These are phyloP conservation scores for Penicillium sp. DNA, from an alignment of 2,329 filamentous ascomycete species.

Conservation along the genomic window DNA sequence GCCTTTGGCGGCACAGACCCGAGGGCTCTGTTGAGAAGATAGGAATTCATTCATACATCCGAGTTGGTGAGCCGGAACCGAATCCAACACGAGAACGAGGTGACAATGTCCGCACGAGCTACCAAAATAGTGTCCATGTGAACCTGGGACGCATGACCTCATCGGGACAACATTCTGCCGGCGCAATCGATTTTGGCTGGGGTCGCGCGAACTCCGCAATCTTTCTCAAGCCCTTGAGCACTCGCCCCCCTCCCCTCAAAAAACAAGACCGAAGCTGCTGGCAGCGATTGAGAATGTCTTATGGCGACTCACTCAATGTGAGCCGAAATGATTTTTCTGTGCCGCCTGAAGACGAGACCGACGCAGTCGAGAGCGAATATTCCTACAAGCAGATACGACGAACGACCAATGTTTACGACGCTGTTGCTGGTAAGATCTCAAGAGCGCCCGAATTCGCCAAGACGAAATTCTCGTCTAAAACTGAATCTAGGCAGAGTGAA, in stretches of 20 bases:
- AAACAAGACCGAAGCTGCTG: not conserved
- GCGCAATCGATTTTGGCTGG: conserved; percentile 11
- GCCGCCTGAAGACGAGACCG: conserved; percentile 6
- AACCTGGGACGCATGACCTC: conserved; percentile 21
- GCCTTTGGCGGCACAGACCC: conserved; percentile 59
- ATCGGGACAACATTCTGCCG: conserved; percentile 21
- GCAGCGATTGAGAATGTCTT: conserved; percentile 1
- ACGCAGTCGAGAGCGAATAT: conserved; percentile 6
- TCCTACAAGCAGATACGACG: conserved; percentile 24
- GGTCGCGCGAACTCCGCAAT: not conserved
- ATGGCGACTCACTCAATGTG: not conserved
- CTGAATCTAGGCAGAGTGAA: conserved; percentile 42
- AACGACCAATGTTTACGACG: conserved; percentile 51
- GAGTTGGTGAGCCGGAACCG: conserved; percentile 10
- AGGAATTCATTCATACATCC: conserved; percentile 64
- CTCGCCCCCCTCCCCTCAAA: not conserved
- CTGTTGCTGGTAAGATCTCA: conserved; percentile 46
- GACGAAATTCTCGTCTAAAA: conserved; percentile 7
- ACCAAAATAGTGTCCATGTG: too few species aligned
- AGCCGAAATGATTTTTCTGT: not conserved
- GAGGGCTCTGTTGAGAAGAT: conserved; percentile 68
- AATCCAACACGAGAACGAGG: not conserved
- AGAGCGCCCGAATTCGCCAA: not conserved
- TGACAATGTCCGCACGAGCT: not conserved
- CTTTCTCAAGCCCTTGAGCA: not conserved